These are phyloP conservation scores for Naegleria fowleri DNA, from an alignment of 208 protist genomes.

Conservation along the genomic window DNA sequence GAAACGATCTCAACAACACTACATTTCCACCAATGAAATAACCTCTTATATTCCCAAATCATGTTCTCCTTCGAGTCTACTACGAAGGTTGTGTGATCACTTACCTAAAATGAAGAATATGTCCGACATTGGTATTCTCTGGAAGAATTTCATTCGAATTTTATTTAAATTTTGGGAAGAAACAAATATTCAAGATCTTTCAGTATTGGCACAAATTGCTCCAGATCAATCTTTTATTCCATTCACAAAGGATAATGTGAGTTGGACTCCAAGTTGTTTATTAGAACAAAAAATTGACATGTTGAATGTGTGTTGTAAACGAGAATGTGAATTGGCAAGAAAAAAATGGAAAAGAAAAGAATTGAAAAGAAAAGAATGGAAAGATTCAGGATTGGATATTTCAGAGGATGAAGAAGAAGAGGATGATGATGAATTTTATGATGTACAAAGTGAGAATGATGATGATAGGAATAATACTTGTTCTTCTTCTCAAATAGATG, in stretches of 20 bases:
- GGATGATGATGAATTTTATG: not conserved
- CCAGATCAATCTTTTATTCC: not conserved
- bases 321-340: not conserved
- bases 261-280: not conserved
- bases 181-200: not conserved
- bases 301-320: constrained; percentile 16
- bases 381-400: not conserved
- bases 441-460: not conserved
- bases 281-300: constrained; percentile 24
- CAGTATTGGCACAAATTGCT: not conserved
- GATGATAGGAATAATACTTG: too few relatives aligned
- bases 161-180: not conserved
- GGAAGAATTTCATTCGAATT: not conserved
- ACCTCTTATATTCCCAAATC: not conserved
- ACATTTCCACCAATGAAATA: too few relatives aligned
- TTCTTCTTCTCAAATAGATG: too few relatives aligned
- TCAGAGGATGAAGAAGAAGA: not conserved
- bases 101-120: not conserved
- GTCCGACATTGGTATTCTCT: not conserved
- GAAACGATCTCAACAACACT: too few relatives aligned
- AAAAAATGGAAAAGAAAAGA: not conserved
- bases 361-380: not conserved
- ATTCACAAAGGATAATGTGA: not conserved
- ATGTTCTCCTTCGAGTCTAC: not conserved
- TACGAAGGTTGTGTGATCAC: not conserved